Evolutionary conservation across 2,329 filamentous ascomycete genomes (phyloP).

Genomic region (Byssoonygena ceratinophila): DNA sequence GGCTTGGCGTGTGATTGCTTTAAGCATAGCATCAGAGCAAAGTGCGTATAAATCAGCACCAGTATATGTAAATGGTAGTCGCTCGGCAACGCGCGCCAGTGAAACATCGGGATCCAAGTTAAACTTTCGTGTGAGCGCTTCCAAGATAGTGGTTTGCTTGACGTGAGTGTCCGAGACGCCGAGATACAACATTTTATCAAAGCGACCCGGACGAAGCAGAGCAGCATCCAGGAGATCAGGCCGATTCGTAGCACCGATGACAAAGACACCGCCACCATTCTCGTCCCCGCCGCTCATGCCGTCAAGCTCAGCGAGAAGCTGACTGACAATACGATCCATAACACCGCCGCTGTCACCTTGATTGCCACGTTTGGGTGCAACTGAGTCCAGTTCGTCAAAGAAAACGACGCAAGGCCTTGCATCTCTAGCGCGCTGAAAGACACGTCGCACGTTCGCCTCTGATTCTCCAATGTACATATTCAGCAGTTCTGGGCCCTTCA

Average conservation of each 20-base stretch:
- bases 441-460: conserved; percentile 98
- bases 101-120: conserved; percentile 70
- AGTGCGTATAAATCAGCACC: conserved; percentile 95
- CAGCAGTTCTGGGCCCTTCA: conserved; percentile 95
- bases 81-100: conserved; percentile 60
- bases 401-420: conserved; percentile 97
- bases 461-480: conserved; percentile 99
- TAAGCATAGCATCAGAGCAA: conserved; percentile 97
- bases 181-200: conserved; percentile 95
- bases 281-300: conserved; percentile 94
- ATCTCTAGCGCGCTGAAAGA: conserved; percentile 98
- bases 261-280: conserved; percentile 98
- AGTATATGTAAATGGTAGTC: conserved; percentile 88
- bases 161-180: conserved; percentile 94
- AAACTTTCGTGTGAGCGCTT: conserved; percentile 92
- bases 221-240: conserved; percentile 97
- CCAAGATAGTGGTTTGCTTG: conserved; percentile 87
- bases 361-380: conserved; percentile 97
- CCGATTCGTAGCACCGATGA: conserved; percentile 97
- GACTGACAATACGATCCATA: conserved; percentile 98
- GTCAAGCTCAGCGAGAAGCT: conserved; percentile 92
- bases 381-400: conserved; percentile 96
- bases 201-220: conserved; percentile 93
- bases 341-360: conserved; percentile 93
- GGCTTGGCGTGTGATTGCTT: conserved; percentile 88